Evolutionary conservation across 2,329 filamentous ascomycete species (phyloP), one percentile per base, ranked within the genome.

Genomic region (Fusarium liriodendri): DNA sequence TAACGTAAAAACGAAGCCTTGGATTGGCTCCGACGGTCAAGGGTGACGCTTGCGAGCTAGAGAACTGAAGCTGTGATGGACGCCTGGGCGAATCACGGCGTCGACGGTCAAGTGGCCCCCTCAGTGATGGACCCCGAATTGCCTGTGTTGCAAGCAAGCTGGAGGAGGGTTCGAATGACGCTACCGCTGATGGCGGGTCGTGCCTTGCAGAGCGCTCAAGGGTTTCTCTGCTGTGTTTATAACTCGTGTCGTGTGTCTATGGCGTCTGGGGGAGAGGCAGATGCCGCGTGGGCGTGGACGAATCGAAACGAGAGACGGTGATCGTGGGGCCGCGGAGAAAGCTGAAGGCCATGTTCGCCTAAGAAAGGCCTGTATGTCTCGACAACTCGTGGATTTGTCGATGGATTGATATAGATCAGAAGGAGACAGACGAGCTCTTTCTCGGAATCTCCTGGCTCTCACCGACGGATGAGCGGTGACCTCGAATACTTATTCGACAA

Each of bases 1-100:
- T 78, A 77, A 73, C 77, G 77, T 78, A 78, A 78, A 77, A 62
- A 61, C 57, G 62, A 78, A 73, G 64, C 59, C 68, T 71, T 72
- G 76, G 77, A 78, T 78, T 78, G 77, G 77, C 71, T 64, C 72
- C 45, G 65, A 57, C 45, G 70, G 66, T 70, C 73, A 75, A 70
- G 54, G 62, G 72, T 71, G 64, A 75, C 66, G 58, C 57, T 65
- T 70, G 72, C 38, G 37, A 67, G 66, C 70, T 72, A 25, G 67
- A 69, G 45, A 71, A 67, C 63, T 64, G 59, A 71, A 74, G 66
- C 42, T 70, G 35, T 55, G 55, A 33, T 33, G 20, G 52, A 63
- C 18, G 45, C 45, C 45, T 50, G 42, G 70, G 54, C 76, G 74
- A 78, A 78, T 78, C 76, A 78, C 65, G 68, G 58, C 29, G 61